Conservation (phyloP, 1,284 basidiomycete genomes). For the Sutorius eximius region DNA sequence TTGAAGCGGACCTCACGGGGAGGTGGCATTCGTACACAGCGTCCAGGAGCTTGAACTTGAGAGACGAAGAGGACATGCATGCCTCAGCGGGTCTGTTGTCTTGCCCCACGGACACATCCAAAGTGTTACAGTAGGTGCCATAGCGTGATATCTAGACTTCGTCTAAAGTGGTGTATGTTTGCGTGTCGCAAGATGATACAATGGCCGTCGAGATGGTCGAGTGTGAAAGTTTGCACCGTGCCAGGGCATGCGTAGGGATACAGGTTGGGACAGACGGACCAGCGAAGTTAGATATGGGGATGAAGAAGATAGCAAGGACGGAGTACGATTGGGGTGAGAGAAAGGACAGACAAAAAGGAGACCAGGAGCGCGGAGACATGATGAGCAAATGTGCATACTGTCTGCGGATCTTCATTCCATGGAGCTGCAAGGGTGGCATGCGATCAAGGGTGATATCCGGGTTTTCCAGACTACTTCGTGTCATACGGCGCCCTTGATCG, state of each 20-base stretch:
- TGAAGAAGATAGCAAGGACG: slow-evolving; percentile 14
- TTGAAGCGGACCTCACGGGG: slow-evolving; percentile 1
- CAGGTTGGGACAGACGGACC: slow-evolving; percentile 4
- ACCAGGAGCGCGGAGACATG: slow-evolving; percentile 10
- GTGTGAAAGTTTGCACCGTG: neutral
- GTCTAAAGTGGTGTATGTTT: slow-evolving; percentile 2
- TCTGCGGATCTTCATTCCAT: slow-evolving; percentile 18
- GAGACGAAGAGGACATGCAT: neutral
- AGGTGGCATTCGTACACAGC: neutral
- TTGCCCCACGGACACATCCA: neutral
- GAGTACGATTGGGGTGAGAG: slow-evolving; percentile 5
- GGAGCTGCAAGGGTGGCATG: slow-evolving; percentile 6
- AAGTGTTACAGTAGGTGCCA: neutral
- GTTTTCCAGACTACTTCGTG: slow-evolving; percentile 4
- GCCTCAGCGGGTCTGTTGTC: neutral
- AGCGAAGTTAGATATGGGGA: slow-evolving; percentile 13
- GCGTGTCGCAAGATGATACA: slow-evolving; percentile 9
- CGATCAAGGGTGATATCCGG: slow-evolving; percentile 6
- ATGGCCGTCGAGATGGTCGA: neutral
- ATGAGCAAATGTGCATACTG: slow-evolving; percentile 13
- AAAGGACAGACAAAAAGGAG: slow-evolving; percentile 15
- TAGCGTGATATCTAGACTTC: slow-evolving; percentile 1
- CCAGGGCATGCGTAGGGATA: slow-evolving; percentile 4
- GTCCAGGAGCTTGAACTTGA: neutral
- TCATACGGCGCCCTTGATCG: slow-evolving; percentile 70